phyloP scores from a whole-genome alignment of 768 basidiomycete genomes.

The Mycena leptocephala region DNA sequence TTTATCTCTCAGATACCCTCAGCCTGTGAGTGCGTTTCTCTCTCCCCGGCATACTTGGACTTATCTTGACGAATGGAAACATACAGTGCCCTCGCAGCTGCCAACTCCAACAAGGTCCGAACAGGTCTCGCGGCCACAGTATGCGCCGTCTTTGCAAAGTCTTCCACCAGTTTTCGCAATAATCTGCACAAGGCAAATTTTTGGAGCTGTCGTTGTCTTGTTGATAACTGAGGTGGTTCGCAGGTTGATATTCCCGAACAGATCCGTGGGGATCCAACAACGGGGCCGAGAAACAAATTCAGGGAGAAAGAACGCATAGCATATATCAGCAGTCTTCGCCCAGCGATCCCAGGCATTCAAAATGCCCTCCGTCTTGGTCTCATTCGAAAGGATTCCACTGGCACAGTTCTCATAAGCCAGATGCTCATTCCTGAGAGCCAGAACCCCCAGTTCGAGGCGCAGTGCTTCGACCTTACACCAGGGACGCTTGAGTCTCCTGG shows the following conservation, averaged over 20 bases:
- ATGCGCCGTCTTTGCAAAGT: constrained; percentile 19
- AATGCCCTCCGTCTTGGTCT: background rate
- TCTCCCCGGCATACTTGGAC: background rate
- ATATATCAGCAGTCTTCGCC: background rate
- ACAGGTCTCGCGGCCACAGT: constrained; percentile 3
- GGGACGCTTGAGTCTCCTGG: no score
- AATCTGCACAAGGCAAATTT: background rate
- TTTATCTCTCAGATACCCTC: constrained; percentile 18
- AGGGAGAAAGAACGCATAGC: background rate
- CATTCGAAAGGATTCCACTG: no score
- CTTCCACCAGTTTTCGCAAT: background rate
- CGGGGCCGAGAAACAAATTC: no score
- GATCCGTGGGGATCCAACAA: background rate
- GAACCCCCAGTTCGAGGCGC: constrained; percentile 11
- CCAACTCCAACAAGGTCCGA: background rate
- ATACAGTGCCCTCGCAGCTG: constrained; percentile 1
- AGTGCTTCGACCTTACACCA: constrained; percentile 4
- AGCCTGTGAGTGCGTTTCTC: background rate
- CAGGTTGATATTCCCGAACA: constrained; percentile 9
- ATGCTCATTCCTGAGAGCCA: background rate
- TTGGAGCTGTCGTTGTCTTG: background rate
- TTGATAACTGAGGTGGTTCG: background rate
- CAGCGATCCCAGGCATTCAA: background rate
- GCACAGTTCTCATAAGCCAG: background rate
- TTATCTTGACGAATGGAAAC: background rate